These are phyloP conservation scores for Millerago galiae DNA, from an alignment of 805 yeast genomes.

Conservation along the genomic window DNA sequence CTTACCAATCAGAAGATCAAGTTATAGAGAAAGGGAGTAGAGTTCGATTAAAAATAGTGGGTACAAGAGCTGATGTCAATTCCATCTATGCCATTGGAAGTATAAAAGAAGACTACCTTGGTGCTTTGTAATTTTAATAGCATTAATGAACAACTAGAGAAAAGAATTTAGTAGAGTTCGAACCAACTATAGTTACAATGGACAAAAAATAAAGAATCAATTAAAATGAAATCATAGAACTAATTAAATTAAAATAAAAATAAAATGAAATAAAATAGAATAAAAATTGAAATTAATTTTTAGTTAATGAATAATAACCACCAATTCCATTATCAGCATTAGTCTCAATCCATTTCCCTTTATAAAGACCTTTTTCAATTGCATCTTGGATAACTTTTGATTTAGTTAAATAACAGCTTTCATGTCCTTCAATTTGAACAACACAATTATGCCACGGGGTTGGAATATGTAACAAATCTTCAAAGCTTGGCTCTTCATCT, in stretches of 20 bases:
- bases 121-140: slow-evolving; percentile 46
- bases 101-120: slow-evolving; percentile 95
- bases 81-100: slow-evolving; percentile 97
- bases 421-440: slow-evolving; percentile 33
- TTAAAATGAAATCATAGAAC: not conserved
- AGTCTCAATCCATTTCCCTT: slow-evolving; percentile 31
- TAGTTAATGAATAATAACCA: slow-evolving; percentile 21
- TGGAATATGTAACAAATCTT: slow-evolving; percentile 54
- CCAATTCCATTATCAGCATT: slow-evolving; percentile 28
- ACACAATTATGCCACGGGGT: slow-evolving; percentile 63
- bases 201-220: not conserved
- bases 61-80: slow-evolving; percentile 95
- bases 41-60: slow-evolving; percentile 91
- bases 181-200: too few relatives aligned
- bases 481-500: slow-evolving; percentile 36
- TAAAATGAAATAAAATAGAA: too few relatives aligned
- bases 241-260: not conserved
- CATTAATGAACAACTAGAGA: slow-evolving; percentile 1
- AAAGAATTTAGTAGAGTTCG: not conserved
- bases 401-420: slow-evolving; percentile 29
- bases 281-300: not conserved
- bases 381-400: slow-evolving; percentile 32
- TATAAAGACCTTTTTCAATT: slow-evolving; percentile 26
- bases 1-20: slow-evolving; percentile 92
- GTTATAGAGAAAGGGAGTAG: slow-evolving; percentile 90